phyloP scores from a whole-genome alignment of 345 rosid genomes.

The Aquilaria yunnanensis region DNA sequence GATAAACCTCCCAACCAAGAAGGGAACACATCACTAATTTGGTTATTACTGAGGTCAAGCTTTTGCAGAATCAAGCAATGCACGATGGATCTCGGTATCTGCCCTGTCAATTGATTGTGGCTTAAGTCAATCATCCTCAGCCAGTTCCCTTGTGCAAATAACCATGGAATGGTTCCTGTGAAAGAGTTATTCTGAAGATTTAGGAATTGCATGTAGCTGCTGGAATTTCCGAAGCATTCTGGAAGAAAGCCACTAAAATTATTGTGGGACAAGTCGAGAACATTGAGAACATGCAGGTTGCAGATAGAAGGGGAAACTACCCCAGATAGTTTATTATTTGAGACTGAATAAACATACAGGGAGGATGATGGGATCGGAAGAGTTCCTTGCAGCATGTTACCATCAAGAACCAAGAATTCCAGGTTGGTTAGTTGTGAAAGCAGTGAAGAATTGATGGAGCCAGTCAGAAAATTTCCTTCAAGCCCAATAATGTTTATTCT shows the following conservation, averaged over 20 bases:
- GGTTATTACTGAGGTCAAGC: slow-evolving; percentile 25
- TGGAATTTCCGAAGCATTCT: slow-evolving; percentile 14
- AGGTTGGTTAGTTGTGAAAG: too few relatives aligned
- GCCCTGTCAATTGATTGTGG: slow-evolving; percentile 19
- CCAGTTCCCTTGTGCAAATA: slow-evolving; percentile 3
- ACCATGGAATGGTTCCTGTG: slow-evolving; percentile 9
- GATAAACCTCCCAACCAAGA: slow-evolving; percentile 22
- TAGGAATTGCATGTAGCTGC: background rate
- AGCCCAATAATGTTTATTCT: slow-evolving; percentile 11
- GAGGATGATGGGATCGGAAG: too few relatives aligned
- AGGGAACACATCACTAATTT: slow-evolving; percentile 21
- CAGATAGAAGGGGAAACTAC: slow-evolving; percentile 17
- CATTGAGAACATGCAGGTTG: background rate
- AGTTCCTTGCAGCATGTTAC: too few relatives aligned
- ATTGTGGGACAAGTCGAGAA: slow-evolving; percentile 11
- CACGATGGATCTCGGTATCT: slow-evolving; percentile 13
- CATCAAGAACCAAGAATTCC: too few relatives aligned
- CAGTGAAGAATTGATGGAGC: too few relatives aligned
- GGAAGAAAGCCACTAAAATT: slow-evolving; percentile 21
- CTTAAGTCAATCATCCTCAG: background rate
- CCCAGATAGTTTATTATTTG: background rate
- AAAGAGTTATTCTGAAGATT: slow-evolving; percentile 14
- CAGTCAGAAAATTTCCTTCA: slow-evolving; percentile 11
- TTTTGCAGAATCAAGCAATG: slow-evolving; percentile 18
- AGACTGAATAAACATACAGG: background rate